A percentile compares a stretch with the other conserved stretches of the same genome.
phyloP scores from a whole-genome alignment of 768 basidiomycete genomes.

The Brasilioporus rufonigricans region DNA sequence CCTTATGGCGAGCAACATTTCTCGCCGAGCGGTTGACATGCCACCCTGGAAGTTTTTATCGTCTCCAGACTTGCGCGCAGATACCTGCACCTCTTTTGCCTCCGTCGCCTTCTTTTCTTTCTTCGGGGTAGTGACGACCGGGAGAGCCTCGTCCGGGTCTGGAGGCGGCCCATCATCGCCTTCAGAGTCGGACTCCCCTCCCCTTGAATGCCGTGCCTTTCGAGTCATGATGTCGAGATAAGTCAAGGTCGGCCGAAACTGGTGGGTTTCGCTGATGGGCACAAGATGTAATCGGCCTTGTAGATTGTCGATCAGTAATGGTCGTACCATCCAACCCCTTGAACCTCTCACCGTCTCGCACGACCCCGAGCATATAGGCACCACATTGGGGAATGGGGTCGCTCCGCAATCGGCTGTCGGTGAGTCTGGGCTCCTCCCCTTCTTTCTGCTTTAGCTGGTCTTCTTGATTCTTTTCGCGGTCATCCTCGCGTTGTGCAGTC shows the following conservation, averaged over 20 bases:
- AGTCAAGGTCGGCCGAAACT: conserved; percentile 78
- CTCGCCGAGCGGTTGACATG: conserved; percentile 66
- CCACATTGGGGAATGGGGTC: conserved; percentile 67
- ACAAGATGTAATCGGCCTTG: conserved; percentile 74
- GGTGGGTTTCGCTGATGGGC: conserved; percentile 75
- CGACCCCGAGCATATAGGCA: conserved; percentile 71
- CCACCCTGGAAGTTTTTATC: conserved; percentile 66
- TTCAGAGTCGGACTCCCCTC: conserved; percentile 59
- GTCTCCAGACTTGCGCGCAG: conserved; percentile 62
- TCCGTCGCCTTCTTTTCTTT: conserved; percentile 65
- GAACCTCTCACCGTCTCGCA: conserved; percentile 59
- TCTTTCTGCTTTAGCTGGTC: conserved; percentile 42
- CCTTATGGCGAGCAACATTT: conserved; percentile 73
- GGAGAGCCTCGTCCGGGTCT: conserved; percentile 69
- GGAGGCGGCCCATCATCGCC: conserved; percentile 78
- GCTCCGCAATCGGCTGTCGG: conserved; percentile 69
- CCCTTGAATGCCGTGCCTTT: conserved; percentile 52
- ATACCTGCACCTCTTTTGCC: conserved; percentile 74
- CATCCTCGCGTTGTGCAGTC: conserved; percentile 64
- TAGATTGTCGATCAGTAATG: conserved; percentile 7
- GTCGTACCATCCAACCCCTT: background rate
- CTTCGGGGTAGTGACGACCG: conserved; percentile 38
- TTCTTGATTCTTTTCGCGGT: conserved; percentile 75
- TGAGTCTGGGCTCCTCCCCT: conserved; percentile 60
- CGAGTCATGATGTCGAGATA: conserved; percentile 74